Base-by-base conservation (phyloP, 306 rosid genomes). In the Cucurbita ficifolia region DNA sequence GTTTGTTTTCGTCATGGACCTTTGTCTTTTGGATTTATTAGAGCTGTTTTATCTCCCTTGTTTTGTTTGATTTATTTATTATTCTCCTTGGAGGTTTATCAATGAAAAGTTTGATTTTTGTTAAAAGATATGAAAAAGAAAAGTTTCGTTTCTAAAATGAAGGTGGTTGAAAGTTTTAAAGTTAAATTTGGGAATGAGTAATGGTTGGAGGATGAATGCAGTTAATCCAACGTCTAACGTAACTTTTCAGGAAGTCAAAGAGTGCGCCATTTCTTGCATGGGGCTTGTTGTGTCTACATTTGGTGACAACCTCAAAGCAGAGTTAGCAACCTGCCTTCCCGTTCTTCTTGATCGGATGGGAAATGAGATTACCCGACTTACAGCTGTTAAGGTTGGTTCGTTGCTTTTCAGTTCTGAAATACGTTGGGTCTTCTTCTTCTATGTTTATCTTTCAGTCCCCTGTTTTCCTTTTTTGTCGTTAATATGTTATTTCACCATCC, bases 261-360 rank as follows among this genome's bases (percentile, higher is more conserved):
- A 95, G 82, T 91, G 97, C 77, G 99, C 99, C 77, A 95, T 95
- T 82, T 88, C 93, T 77, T 95, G 99, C 86, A 89, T 89, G 92
- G 99, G 99, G 71, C 97, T 89, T 56, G 87, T 91, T 77, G 96
- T 95, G 82, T 90, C 99, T 40, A 95, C 97, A 56, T 95, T 95
- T 84, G 99, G 99, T 2, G 99, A 95, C 80, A 87, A 88, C 77
- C 91, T 95, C 78, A 83, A 74, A 70, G 79, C 79, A 10, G 97
- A 89, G 77, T 81, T 95, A 83, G 84, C 96, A 73, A 79, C 89
- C 38, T 91, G 99, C 82, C 97, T 95, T 83, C 99, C 99, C 72
- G 96, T 95, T 36, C 96, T 95, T 80, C 97, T 95, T 78, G 97
- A 95, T 87, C 86, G 99, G 77, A 95, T 95, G 99, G 99, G 99